These are phyloP conservation scores for Diplodia scrobiculata DNA, from an alignment of 2,329 filamentous ascomycete species.

Conservation along the genomic window DNA sequence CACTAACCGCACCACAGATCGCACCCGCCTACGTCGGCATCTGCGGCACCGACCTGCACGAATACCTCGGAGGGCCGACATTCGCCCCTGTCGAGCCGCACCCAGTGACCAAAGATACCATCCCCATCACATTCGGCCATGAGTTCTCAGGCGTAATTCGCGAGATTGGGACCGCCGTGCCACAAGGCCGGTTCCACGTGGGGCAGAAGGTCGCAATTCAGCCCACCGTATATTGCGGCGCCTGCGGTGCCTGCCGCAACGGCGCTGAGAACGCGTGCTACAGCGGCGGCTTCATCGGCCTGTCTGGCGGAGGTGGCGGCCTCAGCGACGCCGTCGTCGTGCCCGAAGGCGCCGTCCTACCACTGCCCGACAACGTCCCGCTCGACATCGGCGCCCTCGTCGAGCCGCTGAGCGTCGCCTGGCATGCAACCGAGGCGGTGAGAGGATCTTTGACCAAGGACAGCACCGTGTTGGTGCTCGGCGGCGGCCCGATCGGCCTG, in stretches of 20 bases:
- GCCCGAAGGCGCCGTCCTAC: slow-evolving; percentile 52
- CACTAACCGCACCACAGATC: neutral
- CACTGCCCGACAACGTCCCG: slow-evolving; percentile 55
- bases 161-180: slow-evolving; percentile 58
- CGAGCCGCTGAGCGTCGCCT: slow-evolving; percentile 65
- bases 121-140: slow-evolving; percentile 65
- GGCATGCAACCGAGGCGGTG: slow-evolving; percentile 54
- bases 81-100: slow-evolving; percentile 58
- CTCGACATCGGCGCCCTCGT: slow-evolving; percentile 61
- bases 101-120: slow-evolving; percentile 58
- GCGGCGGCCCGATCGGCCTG: slow-evolving; percentile 65
- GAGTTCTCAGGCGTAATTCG: slow-evolving; percentile 65
- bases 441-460: slow-evolving; percentile 35
- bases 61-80: slow-evolving; percentile 54
- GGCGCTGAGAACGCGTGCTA: slow-evolving; percentile 62
- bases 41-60: slow-evolving; percentile 56
- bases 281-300: slow-evolving; percentile 57
- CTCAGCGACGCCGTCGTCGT: slow-evolving; percentile 59
- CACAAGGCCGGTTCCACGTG: slow-evolving; percentile 47
- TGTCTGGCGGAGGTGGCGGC: slow-evolving; percentile 57
- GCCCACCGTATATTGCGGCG: slow-evolving; percentile 61
- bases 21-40: slow-evolving; percentile 56
- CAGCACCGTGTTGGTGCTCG: slow-evolving; percentile 58
- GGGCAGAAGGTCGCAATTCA: slow-evolving; percentile 62
- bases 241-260: slow-evolving; percentile 58